Conservation (phyloP, 768 basidiomycete species). For the Tephrocybe sp. region DNA sequence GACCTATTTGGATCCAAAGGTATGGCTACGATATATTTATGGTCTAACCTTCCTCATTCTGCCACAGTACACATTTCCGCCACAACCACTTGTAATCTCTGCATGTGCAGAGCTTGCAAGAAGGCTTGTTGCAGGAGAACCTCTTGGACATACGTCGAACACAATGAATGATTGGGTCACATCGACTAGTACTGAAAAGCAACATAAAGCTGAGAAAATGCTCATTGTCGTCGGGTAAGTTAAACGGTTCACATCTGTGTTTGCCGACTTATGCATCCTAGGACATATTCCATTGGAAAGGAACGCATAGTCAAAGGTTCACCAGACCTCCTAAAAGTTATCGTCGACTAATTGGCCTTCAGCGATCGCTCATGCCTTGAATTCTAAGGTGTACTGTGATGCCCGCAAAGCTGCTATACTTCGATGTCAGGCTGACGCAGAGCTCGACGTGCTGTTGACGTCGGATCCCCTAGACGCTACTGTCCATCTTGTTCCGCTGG, state of each 20-base stretch:
- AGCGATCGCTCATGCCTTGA: conserved; percentile 85
- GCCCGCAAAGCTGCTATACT: conserved; percentile 79
- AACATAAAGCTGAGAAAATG: conserved; percentile 34
- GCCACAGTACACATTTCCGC: conserved; percentile 87
- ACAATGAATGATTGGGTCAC: conserved; percentile 56
- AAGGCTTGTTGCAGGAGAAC: conserved; percentile 47
- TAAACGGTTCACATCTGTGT: not conserved
- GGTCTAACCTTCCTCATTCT: not conserved
- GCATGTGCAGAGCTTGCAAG: conserved; percentile 87
- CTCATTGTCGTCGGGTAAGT: conserved; percentile 75
- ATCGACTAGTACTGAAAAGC: conserved; percentile 30
- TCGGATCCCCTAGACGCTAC: conserved; percentile 70
- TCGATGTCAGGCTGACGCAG: conserved; percentile 81
- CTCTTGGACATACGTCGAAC: conserved; percentile 25
- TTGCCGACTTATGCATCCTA: conserved; percentile 24
- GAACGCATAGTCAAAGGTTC: conserved; percentile 95
- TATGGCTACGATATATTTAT: conserved; percentile 17
- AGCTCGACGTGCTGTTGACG: conserved; percentile 77
- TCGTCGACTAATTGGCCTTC: conserved; percentile 2
- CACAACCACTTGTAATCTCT: conserved; percentile 90
- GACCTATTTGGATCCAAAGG: conserved; percentile 91
- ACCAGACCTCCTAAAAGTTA: not conserved
- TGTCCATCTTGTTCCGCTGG: conserved; percentile 86
- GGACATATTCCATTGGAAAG: conserved; percentile 97
- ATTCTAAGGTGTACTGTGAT: conserved; percentile 88